Evolutionary conservation across 2,329 filamentous ascomycete species (phyloP).

Genomic region (Aspergillus luchuensis): DNA sequence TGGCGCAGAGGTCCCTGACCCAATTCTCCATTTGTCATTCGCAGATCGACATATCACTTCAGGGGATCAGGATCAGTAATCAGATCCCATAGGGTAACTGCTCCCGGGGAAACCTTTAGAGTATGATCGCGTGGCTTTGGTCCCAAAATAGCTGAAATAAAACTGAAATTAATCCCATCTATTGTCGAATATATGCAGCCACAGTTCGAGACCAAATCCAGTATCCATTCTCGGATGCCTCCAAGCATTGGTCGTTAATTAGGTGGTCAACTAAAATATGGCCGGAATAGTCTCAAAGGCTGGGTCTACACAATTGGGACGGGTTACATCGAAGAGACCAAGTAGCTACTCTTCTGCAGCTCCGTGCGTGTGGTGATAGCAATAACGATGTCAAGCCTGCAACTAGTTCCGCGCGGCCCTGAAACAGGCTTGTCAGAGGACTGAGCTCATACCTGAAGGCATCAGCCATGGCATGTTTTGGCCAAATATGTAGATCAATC

Average conservation of each 20-base stretch:
- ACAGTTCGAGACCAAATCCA: not conserved
- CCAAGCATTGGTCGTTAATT: not conserved
- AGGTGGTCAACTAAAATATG: not conserved
- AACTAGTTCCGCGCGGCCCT: not conserved
- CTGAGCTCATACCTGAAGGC: slow-evolving; percentile 1
- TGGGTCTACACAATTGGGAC: too few relatives aligned
- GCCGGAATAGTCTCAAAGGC: too few relatives aligned
- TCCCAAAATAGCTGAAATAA: not conserved
- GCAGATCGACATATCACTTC: not conserved
- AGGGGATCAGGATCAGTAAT: not conserved
- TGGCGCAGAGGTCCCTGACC: not conserved
- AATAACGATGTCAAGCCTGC: not conserved
- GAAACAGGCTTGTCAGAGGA: slow-evolving; percentile 5
- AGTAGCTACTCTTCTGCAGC: not conserved
- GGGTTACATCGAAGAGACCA: not conserved
- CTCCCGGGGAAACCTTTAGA: not conserved
- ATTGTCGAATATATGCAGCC: not conserved
- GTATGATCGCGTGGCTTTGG: not conserved
- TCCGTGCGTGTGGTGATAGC: not conserved
- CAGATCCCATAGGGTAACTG: not conserved
- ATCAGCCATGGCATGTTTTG: not conserved
- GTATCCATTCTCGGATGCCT: not conserved
- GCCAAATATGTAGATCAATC: slow-evolving; percentile 12
- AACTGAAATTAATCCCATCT: not conserved
- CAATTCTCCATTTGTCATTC: not conserved